Conservation (phyloP, 495 filamentous ascomycete species). For the Tuber melanosporum region DNA sequence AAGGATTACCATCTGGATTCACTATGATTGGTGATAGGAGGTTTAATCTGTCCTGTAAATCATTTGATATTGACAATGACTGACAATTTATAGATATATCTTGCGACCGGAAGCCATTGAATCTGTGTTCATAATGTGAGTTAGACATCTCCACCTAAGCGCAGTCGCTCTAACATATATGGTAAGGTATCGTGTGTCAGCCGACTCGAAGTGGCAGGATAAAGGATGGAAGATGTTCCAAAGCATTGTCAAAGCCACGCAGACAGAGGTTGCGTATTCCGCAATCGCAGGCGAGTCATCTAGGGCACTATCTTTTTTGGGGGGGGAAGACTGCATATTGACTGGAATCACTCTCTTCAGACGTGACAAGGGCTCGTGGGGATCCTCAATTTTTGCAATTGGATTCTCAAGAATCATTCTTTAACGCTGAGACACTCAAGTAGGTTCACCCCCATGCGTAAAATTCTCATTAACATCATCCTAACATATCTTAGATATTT, state of each 20-base stretch:
- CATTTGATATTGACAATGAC: conserved; percentile 43
- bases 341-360: conserved; percentile 14
- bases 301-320: background rate
- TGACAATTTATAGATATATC: conserved; percentile 41
- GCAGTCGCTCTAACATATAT: conserved; percentile 12
- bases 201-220: conserved; percentile 50
- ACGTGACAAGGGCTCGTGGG: conserved; percentile 17
- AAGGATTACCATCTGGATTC: conserved; percentile 57
- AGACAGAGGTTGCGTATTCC: conserved; percentile 49
- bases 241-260: conserved; percentile 45
- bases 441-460: conserved; percentile 31
- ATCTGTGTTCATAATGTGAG: conserved; percentile 53
- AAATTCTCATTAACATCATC: conserved; percentile 38
- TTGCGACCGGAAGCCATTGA: conserved; percentile 60
- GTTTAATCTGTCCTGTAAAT: conserved; percentile 43
- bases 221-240: conserved; percentile 59
- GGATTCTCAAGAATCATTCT: conserved; percentile 48
- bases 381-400: conserved; percentile 25
- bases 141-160: conserved; percentile 7
- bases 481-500: conserved; percentile 92
- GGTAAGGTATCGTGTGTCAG: conserved; percentile 53
- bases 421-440: conserved; percentile 50
- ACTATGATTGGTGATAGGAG: conserved; percentile 47
- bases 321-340: background rate
- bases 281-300: conserved; percentile 43